Conservation (phyloP, 2,329 filamentous ascomycete genomes). For the Botrytis pseudocinerea region DNA sequence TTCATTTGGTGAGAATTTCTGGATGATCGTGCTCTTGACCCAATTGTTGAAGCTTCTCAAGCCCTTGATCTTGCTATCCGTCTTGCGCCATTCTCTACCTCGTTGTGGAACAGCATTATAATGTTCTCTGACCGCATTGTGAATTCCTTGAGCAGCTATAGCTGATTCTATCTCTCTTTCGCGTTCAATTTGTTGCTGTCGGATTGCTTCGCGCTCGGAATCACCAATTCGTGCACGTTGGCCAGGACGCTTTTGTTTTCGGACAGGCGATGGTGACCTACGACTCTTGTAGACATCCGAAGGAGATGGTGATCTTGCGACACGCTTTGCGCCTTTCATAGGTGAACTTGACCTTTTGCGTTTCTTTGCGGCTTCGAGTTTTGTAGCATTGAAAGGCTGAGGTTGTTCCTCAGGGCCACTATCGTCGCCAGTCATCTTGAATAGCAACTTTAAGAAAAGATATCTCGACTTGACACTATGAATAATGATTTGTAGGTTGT, state of each 20-base stretch:
- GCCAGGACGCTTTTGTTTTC: conserved; percentile 70
- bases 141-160: conserved; percentile 55
- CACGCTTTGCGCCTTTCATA: conserved; percentile 34
- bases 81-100: conserved; percentile 91
- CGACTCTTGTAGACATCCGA: conserved; percentile 31
- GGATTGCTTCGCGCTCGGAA: conserved; percentile 66
- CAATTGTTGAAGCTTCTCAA: conserved; percentile 96
- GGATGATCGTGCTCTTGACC: conserved; percentile 96
- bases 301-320: conserved; percentile 36
- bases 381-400: conserved; percentile 47
- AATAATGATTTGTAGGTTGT: neutral
- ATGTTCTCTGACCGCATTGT: conserved; percentile 87
- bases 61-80: conserved; percentile 92
- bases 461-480: neutral
- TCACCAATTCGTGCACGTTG: conserved; percentile 66
- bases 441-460: conserved; percentile 1
- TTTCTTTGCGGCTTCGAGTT: conserved; percentile 46
- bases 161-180: conserved; percentile 50
- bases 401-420: conserved; percentile 41
- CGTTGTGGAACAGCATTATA: conserved; percentile 96
- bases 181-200: conserved; percentile 57
- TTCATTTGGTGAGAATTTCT: conserved; percentile 88
- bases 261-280: conserved; percentile 42
- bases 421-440: conserved; percentile 41
- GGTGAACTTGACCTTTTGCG: conserved; percentile 45